Conservation (phyloP, 2,329 filamentous ascomycete genomes). For the Alternaria novae-zelandiae region DNA sequence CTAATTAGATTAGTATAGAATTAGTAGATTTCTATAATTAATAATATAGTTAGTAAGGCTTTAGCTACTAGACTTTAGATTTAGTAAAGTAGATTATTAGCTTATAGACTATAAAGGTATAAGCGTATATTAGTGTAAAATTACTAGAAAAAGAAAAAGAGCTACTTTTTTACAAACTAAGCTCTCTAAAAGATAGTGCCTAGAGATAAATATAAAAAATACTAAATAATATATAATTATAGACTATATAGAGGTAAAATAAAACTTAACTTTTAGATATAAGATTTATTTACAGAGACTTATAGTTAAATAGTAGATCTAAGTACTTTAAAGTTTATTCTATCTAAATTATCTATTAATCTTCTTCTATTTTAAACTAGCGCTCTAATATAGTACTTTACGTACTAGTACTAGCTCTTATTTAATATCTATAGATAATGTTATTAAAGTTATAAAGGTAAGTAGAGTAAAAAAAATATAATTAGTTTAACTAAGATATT, state of each 20-base stretch:
- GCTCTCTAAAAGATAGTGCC: slow-evolving; percentile 5
- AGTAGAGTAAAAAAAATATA: neutral
- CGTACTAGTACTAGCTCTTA: neutral
- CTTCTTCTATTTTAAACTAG: neutral
- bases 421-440: slow-evolving; percentile 3
- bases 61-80: slow-evolving; percentile 15
- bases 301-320: neutral
- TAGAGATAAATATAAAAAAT: neutral
- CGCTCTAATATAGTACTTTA: neutral
- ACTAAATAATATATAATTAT: neutral
- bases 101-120: neutral
- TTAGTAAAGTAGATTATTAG: slow-evolving; percentile 17
- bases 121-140: slow-evolving; percentile 4
- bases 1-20: slow-evolving; percentile 3
- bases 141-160: slow-evolving; percentile 15
- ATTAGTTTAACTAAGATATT: neutral
- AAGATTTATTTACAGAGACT: neutral
- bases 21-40: slow-evolving; percentile 19
- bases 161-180: neutral
- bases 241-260: neutral
- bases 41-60: slow-evolving; percentile 10
- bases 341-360: neutral
- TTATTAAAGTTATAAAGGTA: neutral
- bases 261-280: neutral
- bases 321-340: neutral